A percentile compares a stretch with the other conserved stretches of the same genome.
Evolutionary conservation across 129 eudicot genomes (phyloP).

Genomic region (Glebionis coronaria): DNA sequence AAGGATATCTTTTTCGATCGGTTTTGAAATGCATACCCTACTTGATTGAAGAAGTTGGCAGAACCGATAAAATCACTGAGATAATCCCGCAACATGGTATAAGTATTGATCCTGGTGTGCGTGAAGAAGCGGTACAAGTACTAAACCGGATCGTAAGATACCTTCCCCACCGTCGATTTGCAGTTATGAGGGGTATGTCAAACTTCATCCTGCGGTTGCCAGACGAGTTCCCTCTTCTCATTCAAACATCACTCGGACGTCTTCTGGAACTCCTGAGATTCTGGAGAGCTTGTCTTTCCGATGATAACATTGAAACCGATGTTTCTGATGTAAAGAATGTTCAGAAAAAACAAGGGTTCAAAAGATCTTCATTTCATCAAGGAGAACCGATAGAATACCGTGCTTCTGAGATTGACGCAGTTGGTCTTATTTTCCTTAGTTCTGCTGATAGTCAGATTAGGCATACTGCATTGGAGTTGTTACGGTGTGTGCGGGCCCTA

Average conservation of each 20-base stretch:
- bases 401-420: conserved; percentile 95
- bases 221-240: conserved; percentile 95
- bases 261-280: conserved; percentile 88
- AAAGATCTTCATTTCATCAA: conserved; percentile 70
- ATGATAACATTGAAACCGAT: conserved; percentile 54
- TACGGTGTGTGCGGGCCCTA: conserved; percentile 92
- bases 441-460: conserved; percentile 97
- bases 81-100: conserved; percentile 97
- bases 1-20: conserved; percentile 91
- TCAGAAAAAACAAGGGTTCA: conserved; percentile 64
- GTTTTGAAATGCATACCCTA: conserved; percentile 94
- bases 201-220: conserved; percentile 85
- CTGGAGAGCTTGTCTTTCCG: conserved; percentile 89
- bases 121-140: conserved; percentile 98
- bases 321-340: conserved; percentile 51
- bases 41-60: conserved; percentile 94
- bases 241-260: conserved; percentile 95
- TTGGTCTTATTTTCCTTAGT: conserved; percentile 91
- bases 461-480: conserved; percentile 89
- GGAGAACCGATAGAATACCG: conserved; percentile 90
- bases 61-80: conserved; percentile 90
- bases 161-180: conserved; percentile 97
- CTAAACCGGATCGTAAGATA: conserved; percentile 84
- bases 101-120: conserved; percentile 98
- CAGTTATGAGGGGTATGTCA: conserved; percentile 98